These are phyloP conservation scores for Taiozyma sp. DNA, from an alignment of 1,139 yeast genomes.

Conservation along the genomic window DNA sequence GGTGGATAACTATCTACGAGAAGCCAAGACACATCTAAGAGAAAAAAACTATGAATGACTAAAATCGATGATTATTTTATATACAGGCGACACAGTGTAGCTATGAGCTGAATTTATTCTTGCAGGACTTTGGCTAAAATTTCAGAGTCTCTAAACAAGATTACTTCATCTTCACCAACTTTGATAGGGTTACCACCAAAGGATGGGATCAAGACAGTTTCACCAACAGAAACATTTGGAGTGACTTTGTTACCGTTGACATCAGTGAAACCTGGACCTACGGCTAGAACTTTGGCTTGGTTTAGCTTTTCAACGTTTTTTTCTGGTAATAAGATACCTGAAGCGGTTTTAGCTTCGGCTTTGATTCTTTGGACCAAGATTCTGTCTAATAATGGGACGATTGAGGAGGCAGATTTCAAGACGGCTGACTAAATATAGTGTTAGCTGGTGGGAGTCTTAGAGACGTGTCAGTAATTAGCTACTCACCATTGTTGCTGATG, in stretches of 20 bases:
- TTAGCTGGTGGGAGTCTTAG: background rate
- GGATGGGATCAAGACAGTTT: slow-evolving; percentile 87
- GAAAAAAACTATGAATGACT: slow-evolving; percentile 2
- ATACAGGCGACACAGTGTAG: background rate
- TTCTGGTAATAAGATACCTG: slow-evolving; percentile 95
- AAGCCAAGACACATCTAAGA: slow-evolving; percentile 26
- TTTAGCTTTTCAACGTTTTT: slow-evolving; percentile 92
- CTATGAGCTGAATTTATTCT: slow-evolving; percentile 1
- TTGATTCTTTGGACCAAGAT: slow-evolving; percentile 91
- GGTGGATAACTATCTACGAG: slow-evolving; percentile 58
- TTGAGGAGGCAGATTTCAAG: slow-evolving; percentile 79
- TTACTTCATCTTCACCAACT: slow-evolving; percentile 75
- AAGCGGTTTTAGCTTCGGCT: slow-evolving; percentile 88
- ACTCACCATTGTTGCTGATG: slow-evolving; percentile 3
- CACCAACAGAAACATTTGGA: slow-evolving; percentile 79
- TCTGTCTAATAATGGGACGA: slow-evolving; percentile 92
- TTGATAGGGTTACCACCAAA: slow-evolving; percentile 86
- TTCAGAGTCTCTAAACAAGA: slow-evolving; percentile 84
- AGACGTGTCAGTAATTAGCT: background rate
- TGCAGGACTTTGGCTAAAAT: slow-evolving; percentile 76
- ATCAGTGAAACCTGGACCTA: slow-evolving; percentile 76
- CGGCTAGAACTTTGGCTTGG: slow-evolving; percentile 73
- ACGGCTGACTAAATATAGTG: slow-evolving; percentile 37
- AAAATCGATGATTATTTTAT: background rate
- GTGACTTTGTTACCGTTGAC: slow-evolving; percentile 66